These are phyloP conservation scores for Cercospora berteroae DNA, from an alignment of 2,329 filamentous ascomycete genomes.

Conservation along the genomic window DNA sequence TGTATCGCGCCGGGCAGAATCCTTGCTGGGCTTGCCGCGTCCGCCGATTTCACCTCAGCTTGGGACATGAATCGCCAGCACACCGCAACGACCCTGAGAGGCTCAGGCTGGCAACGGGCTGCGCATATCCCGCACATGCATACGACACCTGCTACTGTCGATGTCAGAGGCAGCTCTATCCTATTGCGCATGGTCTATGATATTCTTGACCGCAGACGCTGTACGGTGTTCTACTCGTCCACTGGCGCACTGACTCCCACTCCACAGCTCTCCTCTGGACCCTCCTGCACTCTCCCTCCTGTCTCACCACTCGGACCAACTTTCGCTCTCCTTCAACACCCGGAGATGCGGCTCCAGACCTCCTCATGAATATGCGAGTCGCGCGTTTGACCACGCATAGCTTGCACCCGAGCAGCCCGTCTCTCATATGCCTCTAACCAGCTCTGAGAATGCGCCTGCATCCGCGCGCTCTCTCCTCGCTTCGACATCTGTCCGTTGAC, in stretches of 20 bases:
- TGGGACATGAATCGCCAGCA: not conserved
- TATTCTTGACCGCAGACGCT: not conserved
- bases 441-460: conserved; percentile 39
- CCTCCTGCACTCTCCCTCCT: not conserved
- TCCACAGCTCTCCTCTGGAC: not conserved
- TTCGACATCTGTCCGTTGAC: conserved; percentile 37
- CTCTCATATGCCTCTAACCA: conserved; percentile 41
- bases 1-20: not conserved
- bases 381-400: conserved; percentile 25
- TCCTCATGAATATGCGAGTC: conserved; percentile 14
- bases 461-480: conserved; percentile 17
- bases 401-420: conserved; percentile 36
- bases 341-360: conserved; percentile 7
- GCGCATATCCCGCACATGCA: not conserved
- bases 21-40: not conserved
- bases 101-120: not conserved
- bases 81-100: not conserved
- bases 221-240: not conserved
- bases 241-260: not conserved
- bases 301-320: not conserved
- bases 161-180: not conserved
- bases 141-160: not conserved
- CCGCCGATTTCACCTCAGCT: not conserved
- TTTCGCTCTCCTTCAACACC: conserved; percentile 8
- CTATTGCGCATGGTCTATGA: not conserved